phyloP scores from a whole-genome alignment of 331 rosid species.

The Malus hybrid region DNA sequence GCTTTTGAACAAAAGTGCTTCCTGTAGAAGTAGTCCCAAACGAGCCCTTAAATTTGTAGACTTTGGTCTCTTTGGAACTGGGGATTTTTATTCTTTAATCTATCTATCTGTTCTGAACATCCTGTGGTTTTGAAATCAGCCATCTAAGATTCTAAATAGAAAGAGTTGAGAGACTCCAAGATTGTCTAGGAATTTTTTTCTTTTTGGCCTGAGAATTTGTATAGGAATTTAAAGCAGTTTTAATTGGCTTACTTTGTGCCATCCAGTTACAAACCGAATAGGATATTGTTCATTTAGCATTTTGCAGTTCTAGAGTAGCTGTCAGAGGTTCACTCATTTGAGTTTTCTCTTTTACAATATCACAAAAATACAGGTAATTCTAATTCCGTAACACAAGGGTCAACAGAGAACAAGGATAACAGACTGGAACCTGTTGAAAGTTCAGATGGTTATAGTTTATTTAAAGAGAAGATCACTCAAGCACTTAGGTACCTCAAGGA shows the following conservation, averaged over 20 bases:
- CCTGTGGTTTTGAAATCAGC: neutral
- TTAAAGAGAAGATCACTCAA: constrained; percentile 85
- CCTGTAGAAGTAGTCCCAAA: neutral
- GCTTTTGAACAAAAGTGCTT: neutral
- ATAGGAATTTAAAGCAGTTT: neutral
- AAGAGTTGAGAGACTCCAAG: neutral
- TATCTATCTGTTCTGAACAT: too few relatives aligned
- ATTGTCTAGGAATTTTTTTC: neutral
- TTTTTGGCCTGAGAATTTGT: neutral
- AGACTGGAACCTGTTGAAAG: constrained; percentile 32
- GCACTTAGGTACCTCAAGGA: constrained; percentile 85
- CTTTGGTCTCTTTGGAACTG: too few relatives aligned
- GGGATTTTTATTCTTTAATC: too few relatives aligned
- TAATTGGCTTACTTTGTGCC: neutral
- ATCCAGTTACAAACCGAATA: neutral
- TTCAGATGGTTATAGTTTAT: constrained; percentile 45
- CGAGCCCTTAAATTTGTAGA: neutral
- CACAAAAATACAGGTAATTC: constrained; percentile 47
- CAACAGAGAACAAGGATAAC: constrained; percentile 35
- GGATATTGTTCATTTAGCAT: neutral
- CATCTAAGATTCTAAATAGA: neutral
- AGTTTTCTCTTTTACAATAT: constrained; percentile 21
- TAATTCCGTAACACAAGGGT: constrained; percentile 31
- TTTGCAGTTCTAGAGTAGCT: neutral
- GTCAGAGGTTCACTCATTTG: neutral